Conservation (phyloP, 805 yeast genomes). For the Zygoascus bituminiphila region DNA sequence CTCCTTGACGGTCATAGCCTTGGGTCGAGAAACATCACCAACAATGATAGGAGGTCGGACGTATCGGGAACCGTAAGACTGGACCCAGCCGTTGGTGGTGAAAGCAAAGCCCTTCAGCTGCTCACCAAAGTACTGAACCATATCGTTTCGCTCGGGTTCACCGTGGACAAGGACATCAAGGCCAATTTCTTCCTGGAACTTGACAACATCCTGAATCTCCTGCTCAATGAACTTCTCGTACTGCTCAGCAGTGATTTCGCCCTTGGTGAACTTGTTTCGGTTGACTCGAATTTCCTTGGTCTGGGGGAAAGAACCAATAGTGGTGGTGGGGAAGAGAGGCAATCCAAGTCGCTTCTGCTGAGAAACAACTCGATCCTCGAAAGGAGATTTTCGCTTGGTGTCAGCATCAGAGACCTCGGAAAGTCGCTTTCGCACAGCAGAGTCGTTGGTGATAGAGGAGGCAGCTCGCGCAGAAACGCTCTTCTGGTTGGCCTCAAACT, state of each 20-base stretch:
- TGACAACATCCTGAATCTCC: constrained; percentile 91
- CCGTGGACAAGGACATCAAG: constrained; percentile 98
- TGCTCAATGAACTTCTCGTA: constrained; percentile 94
- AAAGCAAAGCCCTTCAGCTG: constrained; percentile 96
- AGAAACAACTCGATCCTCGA: constrained; percentile 77
- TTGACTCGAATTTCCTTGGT: constrained; percentile 97
- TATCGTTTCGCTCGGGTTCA: constrained; percentile 99
- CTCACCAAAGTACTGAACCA: constrained; percentile 99
- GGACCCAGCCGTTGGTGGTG: constrained; percentile 99
- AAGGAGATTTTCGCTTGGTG: constrained; percentile 78
- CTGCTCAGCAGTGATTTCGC: constrained; percentile 88
- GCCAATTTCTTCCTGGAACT: constrained; percentile 99
- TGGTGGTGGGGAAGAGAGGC: constrained; percentile 99
- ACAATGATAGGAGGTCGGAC: constrained; percentile 99
- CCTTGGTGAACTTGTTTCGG: constrained; percentile 98
- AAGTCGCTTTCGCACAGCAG: constrained; percentile 82
- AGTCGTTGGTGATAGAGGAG: constrained; percentile 85
- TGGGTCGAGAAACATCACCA: constrained; percentile 98
- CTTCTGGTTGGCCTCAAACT: constrained; percentile 76
- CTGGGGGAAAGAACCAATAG: constrained; percentile 99
- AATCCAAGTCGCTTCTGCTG: constrained; percentile 84
- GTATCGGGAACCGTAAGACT: constrained; percentile 99
- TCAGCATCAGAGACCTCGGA: constrained; percentile 53
- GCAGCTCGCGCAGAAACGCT: constrained; percentile 78
- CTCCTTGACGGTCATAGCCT: constrained; percentile 97